phyloP scores from a whole-genome alignment of 2,329 filamentous ascomycete genomes.

The Alternaria sp. region DNA sequence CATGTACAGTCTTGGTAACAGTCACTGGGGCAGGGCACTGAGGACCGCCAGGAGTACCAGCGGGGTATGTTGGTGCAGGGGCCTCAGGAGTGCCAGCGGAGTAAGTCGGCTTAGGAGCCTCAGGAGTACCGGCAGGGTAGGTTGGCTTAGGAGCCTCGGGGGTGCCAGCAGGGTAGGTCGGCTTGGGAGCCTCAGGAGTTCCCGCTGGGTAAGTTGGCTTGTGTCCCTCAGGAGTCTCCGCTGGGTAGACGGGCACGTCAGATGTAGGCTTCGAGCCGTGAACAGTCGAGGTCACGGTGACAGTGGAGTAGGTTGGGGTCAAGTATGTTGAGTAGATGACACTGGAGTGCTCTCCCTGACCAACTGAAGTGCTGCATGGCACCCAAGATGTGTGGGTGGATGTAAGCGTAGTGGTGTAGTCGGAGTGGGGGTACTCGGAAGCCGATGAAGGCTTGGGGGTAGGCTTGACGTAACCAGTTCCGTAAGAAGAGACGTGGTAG shows the following conservation, averaged over 20 bases:
- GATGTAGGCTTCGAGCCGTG: slow-evolving; percentile 28
- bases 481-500: slow-evolving; percentile 22
- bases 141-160: slow-evolving; percentile 4
- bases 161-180: neutral
- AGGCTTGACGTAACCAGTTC: slow-evolving; percentile 10
- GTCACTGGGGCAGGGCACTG: slow-evolving; percentile 41
- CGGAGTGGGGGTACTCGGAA: slow-evolving; percentile 18
- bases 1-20: slow-evolving; percentile 32
- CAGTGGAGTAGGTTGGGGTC: slow-evolving; percentile 45
- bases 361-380: slow-evolving; percentile 50
- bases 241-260: slow-evolving; percentile 12
- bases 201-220: neutral
- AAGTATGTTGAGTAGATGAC: slow-evolving; percentile 52
- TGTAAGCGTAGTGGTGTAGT: slow-evolving; percentile 34
- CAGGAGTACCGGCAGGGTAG: slow-evolving; percentile 18
- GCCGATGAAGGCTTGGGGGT: slow-evolving; percentile 18
- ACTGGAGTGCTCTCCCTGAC: slow-evolving; percentile 36
- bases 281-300: slow-evolving; percentile 42
- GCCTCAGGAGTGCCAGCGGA: neutral
- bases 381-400: slow-evolving; percentile 49
- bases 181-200: neutral
- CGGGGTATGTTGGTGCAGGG: slow-evolving; percentile 12
- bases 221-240: neutral
- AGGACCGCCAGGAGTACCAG: slow-evolving; percentile 15
- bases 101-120: neutral